Evolutionary conservation across 2,329 filamentous ascomycete genomes (phyloP), one percentile per base, ranked within the genome.

Genomic region (Whalleya microplaca): DNA sequence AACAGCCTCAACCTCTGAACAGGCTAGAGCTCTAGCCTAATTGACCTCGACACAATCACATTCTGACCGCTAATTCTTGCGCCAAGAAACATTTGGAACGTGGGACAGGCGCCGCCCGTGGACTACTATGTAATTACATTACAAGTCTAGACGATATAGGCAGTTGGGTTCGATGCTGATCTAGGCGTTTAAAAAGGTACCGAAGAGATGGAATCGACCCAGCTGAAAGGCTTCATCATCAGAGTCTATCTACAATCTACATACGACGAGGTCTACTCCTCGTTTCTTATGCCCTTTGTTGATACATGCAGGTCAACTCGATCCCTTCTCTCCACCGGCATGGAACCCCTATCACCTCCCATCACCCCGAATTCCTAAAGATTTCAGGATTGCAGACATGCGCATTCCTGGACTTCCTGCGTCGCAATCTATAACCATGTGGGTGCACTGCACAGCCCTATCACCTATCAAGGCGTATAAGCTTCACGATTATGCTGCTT

Each of bases 31-130:
- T 55, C 40, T 51, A 16, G 32, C 48, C 56, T 49, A 50, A 47
- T 48, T 49, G 37, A 48, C 40, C 46, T 48, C 59, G 49, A 56
- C 47, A 52, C 48, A 44, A 54, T 49, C 45, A 57, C 44, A 59
- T 42, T 45, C 53, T 62, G 62, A 64, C 62, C 62, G 62, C 62
- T 55, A 52, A 55, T 64, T 56, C 48, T 55, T 40, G 47, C 53
- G 51, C 45, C 57, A 59, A 57, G 54, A 43, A 52, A 47, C 16
- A 52, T 45, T 42, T 54, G 54, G 42, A 51, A 50, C 46, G 48
- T 58, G 47, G 47, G 55, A n/a, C 45, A 60, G 56, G 52, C 45
- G 29, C 52, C 51, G 49, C 48, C 46, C 57, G 55, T 48, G 45
- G 19, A 12, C 45, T 53, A 47, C 54, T n/a, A 58, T 55, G 57